A percentile compares a stretch with the other conserved stretches of the same genome.
phyloP scores from a whole-genome alignment of 495 filamentous ascomycete genomes.

The Lophiostoma macrostomum region DNA sequence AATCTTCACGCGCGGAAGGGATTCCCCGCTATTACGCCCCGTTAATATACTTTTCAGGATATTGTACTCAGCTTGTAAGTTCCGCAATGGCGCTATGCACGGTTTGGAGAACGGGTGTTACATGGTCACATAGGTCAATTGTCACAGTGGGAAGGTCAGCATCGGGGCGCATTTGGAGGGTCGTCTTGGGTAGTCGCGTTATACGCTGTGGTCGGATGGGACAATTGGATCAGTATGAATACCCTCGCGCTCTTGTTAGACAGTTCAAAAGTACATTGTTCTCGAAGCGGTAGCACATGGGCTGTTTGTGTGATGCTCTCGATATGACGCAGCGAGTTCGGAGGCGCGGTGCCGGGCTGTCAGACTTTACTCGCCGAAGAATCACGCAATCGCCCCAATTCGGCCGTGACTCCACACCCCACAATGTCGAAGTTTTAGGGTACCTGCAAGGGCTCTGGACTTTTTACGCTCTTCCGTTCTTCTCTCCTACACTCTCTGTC shows the following conservation, averaged over 20 bases:
- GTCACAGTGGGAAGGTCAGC: not conserved
- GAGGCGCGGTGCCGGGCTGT: too few relatives aligned
- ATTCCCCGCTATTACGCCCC: constrained; percentile 33
- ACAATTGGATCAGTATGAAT: constrained; percentile 12
- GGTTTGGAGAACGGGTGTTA: too few relatives aligned
- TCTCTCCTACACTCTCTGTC: not conserved
- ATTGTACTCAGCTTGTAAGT: constrained; percentile 1
- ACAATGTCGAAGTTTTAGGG: too few relatives aligned
- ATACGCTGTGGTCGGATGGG: too few relatives aligned
- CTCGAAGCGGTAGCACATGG: too few relatives aligned
- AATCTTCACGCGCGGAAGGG: constrained; percentile 38
- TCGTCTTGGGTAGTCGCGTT: too few relatives aligned
- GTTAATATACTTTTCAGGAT: constrained; percentile 21
- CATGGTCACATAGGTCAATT: too few relatives aligned
- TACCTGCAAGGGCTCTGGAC: constrained; percentile 20
- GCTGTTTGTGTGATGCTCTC: too few relatives aligned
- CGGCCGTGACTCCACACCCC: constrained; percentile 24
- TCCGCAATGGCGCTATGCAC: not conserved
- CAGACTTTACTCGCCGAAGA: too few relatives aligned
- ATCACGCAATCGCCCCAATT: constrained; percentile 30
- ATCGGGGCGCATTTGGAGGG: constrained; percentile 3
- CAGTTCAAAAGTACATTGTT: constrained; percentile 6
- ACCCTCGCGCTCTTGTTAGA: constrained; percentile 3
- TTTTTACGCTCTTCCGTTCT: constrained; percentile 1
- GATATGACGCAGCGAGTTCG: too few relatives aligned